Evolutionary conservation across 2,329 filamentous ascomycete species (phyloP), one percentile per base, ranked within the genome.

Genomic region (Zymoseptoria tritici): DNA sequence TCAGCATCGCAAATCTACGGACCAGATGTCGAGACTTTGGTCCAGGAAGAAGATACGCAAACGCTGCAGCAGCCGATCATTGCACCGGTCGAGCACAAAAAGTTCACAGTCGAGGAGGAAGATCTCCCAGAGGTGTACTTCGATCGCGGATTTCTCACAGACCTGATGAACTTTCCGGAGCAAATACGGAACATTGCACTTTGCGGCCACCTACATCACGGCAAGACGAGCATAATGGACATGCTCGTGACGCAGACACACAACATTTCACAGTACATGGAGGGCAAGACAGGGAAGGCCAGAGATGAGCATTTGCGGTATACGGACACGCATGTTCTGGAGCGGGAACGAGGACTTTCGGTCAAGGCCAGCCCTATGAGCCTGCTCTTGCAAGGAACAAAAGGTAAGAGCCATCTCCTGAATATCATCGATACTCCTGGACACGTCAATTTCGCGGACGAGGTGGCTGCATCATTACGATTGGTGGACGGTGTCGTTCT

Each of bases 381-480:
- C 71, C 78, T 99, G 66, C 87, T 97, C 46, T 80, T 99, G 59
- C 91, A 90, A 69, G 89, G 85, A 67, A 92, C 91, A 8, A 91
- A 89, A 74, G 90, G 91, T 57, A 99, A 99, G 77, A 97, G 92
- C 42, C 92, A 97, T 76, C 81, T 99, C 2, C 79, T 99, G 77
- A 97, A 97, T 76, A 86, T 99, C 58, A 81, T 99, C 60, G 94
- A 99, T 76, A 99, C 94, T 0, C 94, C 94, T 0, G 94, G 94
- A 6, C 94, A 99, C 73, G 94, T 97, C 71, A 97, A 99, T 75
- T 99, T 99, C 73, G 93, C 95, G 50, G 94, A 99, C 72, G 94
- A 99, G 75, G 91, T 99, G 46, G 94, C 94, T 8, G 87, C 91
- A 4, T 88, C 91, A 0, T 79, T 96, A 68, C 85, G 94, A 50